These are phyloP conservation scores for Digitaria exilis DNA, from an alignment of 202 grass and related monocot genomes.

Conservation along the genomic window DNA sequence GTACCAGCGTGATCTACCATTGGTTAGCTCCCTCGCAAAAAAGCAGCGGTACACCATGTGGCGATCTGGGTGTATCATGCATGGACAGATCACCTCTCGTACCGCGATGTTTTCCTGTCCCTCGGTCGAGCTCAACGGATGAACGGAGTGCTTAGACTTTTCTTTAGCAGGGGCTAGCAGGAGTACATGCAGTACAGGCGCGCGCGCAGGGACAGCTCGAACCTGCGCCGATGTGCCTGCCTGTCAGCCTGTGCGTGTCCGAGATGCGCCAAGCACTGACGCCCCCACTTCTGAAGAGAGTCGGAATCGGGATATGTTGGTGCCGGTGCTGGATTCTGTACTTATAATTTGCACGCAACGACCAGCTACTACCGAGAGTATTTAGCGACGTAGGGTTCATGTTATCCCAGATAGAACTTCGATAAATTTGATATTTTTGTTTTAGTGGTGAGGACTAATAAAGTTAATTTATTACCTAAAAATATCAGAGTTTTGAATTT, in stretches of 20 bases:
- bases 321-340: constrained; percentile 19
- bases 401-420: too few species aligned
- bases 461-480: too few species aligned
- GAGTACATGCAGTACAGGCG: constrained; percentile 9
- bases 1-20: neutral
- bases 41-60: constrained; percentile 33
- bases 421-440: too few species aligned
- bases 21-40: constrained; percentile 17
- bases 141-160: too few species aligned
- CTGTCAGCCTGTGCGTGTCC: neutral
- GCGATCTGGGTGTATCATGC: neutral
- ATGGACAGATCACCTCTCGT: neutral
- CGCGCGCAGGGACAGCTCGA: neutral
- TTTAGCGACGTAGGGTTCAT: too few species aligned
- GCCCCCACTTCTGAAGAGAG: neutral
- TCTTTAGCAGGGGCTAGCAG: neutral
- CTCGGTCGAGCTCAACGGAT: too few species aligned
- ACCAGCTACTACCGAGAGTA: neutral
- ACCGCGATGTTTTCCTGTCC: constrained; percentile 38
- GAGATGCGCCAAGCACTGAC: constrained; percentile 4
- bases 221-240: neutral
- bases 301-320: constrained; percentile 14
- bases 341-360: constrained; percentile 14
- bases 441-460: too few species aligned
- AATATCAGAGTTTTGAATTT: too few species aligned